phyloP scores from a whole-genome alignment of 257 asterid species.

The Gentiana macrophylla region DNA sequence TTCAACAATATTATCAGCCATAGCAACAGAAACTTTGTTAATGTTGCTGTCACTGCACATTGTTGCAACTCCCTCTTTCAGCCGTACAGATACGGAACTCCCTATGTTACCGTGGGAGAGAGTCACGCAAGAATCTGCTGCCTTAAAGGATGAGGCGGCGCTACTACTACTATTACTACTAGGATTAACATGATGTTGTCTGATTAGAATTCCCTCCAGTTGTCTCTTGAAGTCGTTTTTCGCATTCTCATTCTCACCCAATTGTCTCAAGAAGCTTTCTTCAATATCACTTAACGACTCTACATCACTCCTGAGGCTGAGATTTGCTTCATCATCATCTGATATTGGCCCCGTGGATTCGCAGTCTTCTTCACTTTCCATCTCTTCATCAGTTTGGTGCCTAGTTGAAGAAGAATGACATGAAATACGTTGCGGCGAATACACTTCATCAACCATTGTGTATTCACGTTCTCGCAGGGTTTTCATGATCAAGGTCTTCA shows the following conservation, averaged over 20 bases:
- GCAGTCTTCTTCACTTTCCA: conserved; percentile 56
- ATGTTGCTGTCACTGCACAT: too few species aligned
- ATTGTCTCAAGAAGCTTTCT: conserved; percentile 59
- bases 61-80: too few species aligned
- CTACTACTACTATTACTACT: background rate
- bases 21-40: too few species aligned
- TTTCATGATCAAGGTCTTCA: conserved; percentile 70
- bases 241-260: conserved; percentile 59
- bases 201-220: conserved; percentile 60
- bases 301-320: conserved; percentile 34
- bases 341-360: conserved; percentile 50
- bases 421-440: conserved; percentile 40
- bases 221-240: conserved; percentile 72
- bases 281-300: conserved; percentile 75
- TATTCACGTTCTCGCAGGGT: conserved; percentile 71
- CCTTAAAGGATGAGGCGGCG: conserved; percentile 24
- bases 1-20: too few species aligned
- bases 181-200: conserved; percentile 34
- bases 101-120: conserved; percentile 37
- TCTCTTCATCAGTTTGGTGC: conserved; percentile 35
- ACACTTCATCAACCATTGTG: conserved; percentile 36
- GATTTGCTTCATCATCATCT: conserved; percentile 29
- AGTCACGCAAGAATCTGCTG: conserved; percentile 31
- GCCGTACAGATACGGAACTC: too few species aligned
- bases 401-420: conserved; percentile 40